Evolutionary conservation across 2,329 filamentous ascomycete genomes (phyloP).

Genomic region (Capronia coronata): DNA sequence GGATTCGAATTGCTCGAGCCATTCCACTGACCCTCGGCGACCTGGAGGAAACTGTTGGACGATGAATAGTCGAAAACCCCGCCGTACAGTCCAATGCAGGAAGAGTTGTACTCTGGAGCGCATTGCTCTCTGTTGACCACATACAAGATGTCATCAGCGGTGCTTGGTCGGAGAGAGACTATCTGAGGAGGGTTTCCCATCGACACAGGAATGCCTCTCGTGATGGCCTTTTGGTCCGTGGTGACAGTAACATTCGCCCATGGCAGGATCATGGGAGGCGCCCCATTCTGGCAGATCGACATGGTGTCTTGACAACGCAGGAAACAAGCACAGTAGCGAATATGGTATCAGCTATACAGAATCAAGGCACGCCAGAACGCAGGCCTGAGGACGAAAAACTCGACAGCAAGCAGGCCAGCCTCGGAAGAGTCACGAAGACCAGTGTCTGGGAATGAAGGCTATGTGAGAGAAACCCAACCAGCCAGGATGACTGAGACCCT

Average conservation of each 20-base stretch:
- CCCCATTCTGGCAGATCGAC: constrained; percentile 23
- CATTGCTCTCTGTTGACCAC: constrained; percentile 24
- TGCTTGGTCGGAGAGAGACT: constrained; percentile 23
- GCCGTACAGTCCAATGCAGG: constrained; percentile 20
- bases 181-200: constrained; percentile 26
- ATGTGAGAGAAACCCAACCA: not conserved
- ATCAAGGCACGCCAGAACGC: not conserved
- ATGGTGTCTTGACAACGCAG: constrained; percentile 8
- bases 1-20: constrained; percentile 11
- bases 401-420: not conserved
- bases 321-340: not conserved
- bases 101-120: constrained; percentile 20
- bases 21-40: constrained; percentile 23
- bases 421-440: not conserved
- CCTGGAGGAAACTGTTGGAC: constrained; percentile 17
- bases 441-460: not conserved
- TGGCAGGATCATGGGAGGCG: constrained; percentile 21
- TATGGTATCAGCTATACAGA: not conserved
- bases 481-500: not conserved
- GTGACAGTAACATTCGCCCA: constrained; percentile 25
- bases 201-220: constrained; percentile 20
- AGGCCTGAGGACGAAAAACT: not conserved
- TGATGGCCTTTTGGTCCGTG: constrained; percentile 21
- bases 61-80: constrained; percentile 23
- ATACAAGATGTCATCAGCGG: constrained; percentile 20